Evolutionary conservation across 2,329 filamentous ascomycete species (phyloP).

Genomic region (Ceratocystis smalleyi): DNA sequence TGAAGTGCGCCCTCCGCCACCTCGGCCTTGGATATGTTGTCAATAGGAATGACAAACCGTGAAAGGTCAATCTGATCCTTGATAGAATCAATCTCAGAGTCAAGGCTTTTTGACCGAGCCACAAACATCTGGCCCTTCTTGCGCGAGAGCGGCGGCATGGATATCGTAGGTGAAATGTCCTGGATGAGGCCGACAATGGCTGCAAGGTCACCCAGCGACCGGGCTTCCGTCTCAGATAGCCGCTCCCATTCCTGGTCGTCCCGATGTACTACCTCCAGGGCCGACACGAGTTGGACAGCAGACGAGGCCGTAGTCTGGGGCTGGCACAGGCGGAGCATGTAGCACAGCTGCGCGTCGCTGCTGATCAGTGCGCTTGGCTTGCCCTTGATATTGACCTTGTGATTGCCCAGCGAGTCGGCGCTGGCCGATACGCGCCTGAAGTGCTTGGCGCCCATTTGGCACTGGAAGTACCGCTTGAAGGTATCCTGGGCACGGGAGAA

Average conservation of each 20-base stretch:
- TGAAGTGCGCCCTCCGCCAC: slow-evolving; percentile 26
- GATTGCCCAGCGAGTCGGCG: slow-evolving; percentile 25
- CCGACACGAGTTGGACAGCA: slow-evolving; percentile 33
- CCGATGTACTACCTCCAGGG: slow-evolving; percentile 27
- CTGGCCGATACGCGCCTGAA: slow-evolving; percentile 28
- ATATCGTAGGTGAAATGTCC: slow-evolving; percentile 24
- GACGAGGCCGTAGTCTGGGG: slow-evolving; percentile 24
- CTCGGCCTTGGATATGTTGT: slow-evolving; percentile 28
- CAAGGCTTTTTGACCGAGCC: slow-evolving; percentile 23
- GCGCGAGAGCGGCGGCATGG: slow-evolving; percentile 26
- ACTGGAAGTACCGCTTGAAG: slow-evolving; percentile 29
- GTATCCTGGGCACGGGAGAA: slow-evolving; percentile 26
- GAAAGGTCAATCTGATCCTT: slow-evolving; percentile 27
- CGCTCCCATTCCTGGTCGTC: slow-evolving; percentile 24
- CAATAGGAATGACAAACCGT: slow-evolving; percentile 28
- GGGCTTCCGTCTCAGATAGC: slow-evolving; percentile 24
- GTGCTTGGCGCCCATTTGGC: slow-evolving; percentile 24
- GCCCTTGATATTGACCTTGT: slow-evolving; percentile 27
- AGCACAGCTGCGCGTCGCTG: slow-evolving; percentile 28
- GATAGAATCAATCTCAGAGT: slow-evolving; percentile 26
- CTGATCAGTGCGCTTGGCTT: slow-evolving; percentile 27
- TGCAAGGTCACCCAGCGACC: slow-evolving; percentile 26
- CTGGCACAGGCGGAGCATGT: slow-evolving; percentile 30
- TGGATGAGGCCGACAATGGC: slow-evolving; percentile 28
- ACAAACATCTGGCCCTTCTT: slow-evolving; percentile 29